Evolutionary conservation across 768 basidiomycete species (phyloP).

Genomic region (Rhodotorula diobovata): DNA sequence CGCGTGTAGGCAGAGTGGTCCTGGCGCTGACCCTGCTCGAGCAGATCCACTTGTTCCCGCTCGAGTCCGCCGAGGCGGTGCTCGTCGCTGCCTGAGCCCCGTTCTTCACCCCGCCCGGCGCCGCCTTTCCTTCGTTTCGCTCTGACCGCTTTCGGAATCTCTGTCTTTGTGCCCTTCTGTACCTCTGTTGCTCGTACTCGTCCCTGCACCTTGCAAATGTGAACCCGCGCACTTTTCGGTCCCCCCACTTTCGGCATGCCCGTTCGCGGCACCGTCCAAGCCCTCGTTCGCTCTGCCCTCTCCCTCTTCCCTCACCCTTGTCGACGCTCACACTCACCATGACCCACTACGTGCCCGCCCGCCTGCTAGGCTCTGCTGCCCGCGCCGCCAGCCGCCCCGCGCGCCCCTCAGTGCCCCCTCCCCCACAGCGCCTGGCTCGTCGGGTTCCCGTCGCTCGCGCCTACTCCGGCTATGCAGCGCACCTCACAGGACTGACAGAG

Average conservation of each 20-base stretch:
- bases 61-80: not conserved
- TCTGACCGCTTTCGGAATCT: too few relatives aligned
- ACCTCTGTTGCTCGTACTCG: too few relatives aligned
- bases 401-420: not conserved
- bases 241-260: too few relatives aligned
- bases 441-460: not conserved
- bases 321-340: not conserved
- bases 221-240: too few relatives aligned
- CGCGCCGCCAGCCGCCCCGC: not conserved
- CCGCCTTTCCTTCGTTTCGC: too few relatives aligned
- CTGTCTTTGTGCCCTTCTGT: too few relatives aligned
- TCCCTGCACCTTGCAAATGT: too few relatives aligned
- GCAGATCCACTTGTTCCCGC: not conserved
- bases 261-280: too few relatives aligned
- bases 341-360: conserved; percentile 8
- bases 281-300: not conserved
- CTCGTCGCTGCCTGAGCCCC: not conserved
- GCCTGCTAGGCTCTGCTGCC: too few relatives aligned
- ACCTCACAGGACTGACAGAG: conserved; percentile 70
- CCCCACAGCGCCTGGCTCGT: not conserved
- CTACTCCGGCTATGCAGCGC: conserved; percentile 59
- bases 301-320: not conserved
- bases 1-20: too few relatives aligned
- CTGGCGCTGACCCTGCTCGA: too few relatives aligned
- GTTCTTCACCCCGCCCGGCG: too few relatives aligned